Conservation (phyloP, 371 early-diverging fungal species). For the Parasitella parasitica region DNA sequence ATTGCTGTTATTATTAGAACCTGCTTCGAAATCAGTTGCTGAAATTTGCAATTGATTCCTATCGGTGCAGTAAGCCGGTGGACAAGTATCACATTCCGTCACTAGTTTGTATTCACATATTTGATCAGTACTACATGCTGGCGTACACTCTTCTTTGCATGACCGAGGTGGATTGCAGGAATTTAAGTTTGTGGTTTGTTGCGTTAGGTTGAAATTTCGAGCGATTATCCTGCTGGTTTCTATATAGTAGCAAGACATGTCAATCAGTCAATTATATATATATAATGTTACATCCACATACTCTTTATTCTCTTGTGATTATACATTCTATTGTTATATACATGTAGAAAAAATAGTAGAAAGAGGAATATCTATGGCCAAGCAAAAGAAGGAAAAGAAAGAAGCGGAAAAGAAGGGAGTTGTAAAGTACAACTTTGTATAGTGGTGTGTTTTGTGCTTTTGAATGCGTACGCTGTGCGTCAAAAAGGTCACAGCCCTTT, state of each 20-base stretch:
- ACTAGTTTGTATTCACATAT: neutral
- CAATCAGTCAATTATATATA: too few species aligned
- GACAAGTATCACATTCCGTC: conserved; percentile 7
- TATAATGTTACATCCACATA: neutral
- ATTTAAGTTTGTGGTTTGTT: neutral
- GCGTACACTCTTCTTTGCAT: neutral
- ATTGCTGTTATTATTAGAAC: neutral
- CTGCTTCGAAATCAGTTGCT: neutral
- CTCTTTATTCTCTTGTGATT: neutral
- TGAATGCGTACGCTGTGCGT: neutral
- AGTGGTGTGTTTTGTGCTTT: neutral
- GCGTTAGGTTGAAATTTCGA: neutral
- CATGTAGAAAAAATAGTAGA: neutral
- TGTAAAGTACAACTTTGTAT: neutral
- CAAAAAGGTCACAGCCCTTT: neutral
- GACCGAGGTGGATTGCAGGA: neutral
- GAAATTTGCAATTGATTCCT: neutral
- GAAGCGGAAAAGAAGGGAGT: neutral
- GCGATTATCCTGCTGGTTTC: neutral
- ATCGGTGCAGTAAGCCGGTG: neutral
- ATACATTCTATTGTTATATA: neutral
- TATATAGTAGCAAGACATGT: neutral
- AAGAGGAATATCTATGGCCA: neutral
- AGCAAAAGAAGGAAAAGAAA: neutral
- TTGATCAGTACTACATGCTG: neutral